Percentiles rank a stretch among this genome's conserved stretches.
Evolutionary conservation across 257 asterid genomes (phyloP).

Genomic region (Ehretia macrophylla): DNA sequence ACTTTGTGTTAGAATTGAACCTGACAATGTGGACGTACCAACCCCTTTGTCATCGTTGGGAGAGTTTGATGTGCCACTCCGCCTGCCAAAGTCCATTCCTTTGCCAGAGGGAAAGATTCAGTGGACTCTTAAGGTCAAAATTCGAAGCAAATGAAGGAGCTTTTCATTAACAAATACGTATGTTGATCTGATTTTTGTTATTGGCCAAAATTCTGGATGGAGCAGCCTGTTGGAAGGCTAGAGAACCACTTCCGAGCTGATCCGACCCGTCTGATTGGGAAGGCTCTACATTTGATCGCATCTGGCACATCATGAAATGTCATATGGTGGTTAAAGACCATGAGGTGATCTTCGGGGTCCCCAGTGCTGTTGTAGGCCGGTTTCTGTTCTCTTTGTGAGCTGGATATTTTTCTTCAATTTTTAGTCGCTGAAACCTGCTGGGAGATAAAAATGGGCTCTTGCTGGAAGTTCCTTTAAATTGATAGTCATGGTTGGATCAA

Average conservation of each 20-base stretch:
- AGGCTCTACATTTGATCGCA: too few species aligned
- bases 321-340: too few species aligned
- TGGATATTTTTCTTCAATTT: not conserved
- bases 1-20: slow-evolving; percentile 63
- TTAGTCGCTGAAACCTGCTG: not conserved
- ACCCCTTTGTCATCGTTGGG: slow-evolving; percentile 61
- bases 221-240: not conserved
- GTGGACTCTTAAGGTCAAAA: slow-evolving; percentile 49
- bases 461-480: not conserved
- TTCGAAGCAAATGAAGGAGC: slow-evolving; percentile 38
- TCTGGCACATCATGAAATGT: too few species aligned
- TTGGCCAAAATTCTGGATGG: not conserved
- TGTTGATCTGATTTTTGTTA: too few species aligned
- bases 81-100: slow-evolving; percentile 70
- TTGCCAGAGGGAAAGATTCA: slow-evolving; percentile 62
- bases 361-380: too few species aligned
- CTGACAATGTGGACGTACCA: slow-evolving; percentile 59
- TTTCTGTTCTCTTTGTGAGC: too few species aligned
- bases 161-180: too few species aligned
- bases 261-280: too few species aligned
- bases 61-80: slow-evolving; percentile 76
- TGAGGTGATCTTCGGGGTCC: too few species aligned
- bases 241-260: too few species aligned
- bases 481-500: not conserved
- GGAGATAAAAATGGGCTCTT: not conserved